These are phyloP conservation scores for Salix koriyanagi DNA, from an alignment of 345 rosid genomes.

Conservation along the genomic window DNA sequence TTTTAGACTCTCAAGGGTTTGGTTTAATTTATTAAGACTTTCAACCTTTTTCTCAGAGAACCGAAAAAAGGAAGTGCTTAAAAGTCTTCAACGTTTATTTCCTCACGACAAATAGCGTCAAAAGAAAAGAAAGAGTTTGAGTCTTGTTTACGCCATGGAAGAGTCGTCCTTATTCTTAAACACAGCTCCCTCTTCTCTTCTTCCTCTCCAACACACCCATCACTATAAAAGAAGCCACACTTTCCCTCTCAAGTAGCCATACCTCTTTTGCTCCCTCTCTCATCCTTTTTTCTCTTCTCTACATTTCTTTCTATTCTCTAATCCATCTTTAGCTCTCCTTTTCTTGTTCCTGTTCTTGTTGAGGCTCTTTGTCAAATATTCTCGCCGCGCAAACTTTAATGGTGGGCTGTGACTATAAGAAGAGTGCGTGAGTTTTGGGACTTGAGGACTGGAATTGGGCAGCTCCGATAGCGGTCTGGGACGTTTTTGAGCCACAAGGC, in stretches of 20 bases:
- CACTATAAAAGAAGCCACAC: slow-evolving; percentile 39
- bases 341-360: slow-evolving; percentile 6
- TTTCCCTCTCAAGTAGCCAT: slow-evolving; percentile 24
- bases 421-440: not conserved
- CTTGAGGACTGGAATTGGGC: not conserved
- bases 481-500: not conserved
- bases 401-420: slow-evolving; percentile 1
- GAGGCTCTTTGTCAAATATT: not conserved
- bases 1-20: slow-evolving; percentile 8
- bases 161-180: slow-evolving; percentile 34
- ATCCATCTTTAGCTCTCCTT: not conserved
- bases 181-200: not conserved
- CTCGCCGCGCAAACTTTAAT: not conserved
- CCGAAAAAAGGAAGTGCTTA: slow-evolving; percentile 10
- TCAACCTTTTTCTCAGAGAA: slow-evolving; percentile 20
- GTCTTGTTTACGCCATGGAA: slow-evolving; percentile 65
- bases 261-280: not conserved
- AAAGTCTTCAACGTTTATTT: slow-evolving; percentile 11
- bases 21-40: slow-evolving; percentile 11
- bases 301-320: not conserved
- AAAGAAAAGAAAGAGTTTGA: slow-evolving; percentile 35
- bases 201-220: slow-evolving; percentile 15
- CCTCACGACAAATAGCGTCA: slow-evolving; percentile 24
- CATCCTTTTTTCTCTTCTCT: not conserved
- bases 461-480: not conserved